Percentiles rank a stretch among this genome's conserved stretches.
Evolutionary conservation across 2,329 filamentous ascomycete genomes (phyloP).

Genomic region (Talaromyces albobiverticillius): DNA sequence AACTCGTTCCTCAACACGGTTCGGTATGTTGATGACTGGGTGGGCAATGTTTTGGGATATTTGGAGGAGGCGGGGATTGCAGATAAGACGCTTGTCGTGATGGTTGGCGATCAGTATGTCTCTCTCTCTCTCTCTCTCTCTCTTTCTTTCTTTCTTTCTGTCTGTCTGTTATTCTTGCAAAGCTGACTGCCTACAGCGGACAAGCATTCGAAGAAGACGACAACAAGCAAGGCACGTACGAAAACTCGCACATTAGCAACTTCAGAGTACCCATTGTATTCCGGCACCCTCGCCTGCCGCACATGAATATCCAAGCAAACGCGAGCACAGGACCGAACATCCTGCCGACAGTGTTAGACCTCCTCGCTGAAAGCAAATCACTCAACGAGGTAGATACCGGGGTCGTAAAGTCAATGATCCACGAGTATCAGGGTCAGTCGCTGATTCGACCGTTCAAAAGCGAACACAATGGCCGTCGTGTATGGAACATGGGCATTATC

Average conservation of each 20-base stretch:
- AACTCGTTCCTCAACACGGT: slow-evolving; percentile 47
- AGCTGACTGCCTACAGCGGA: slow-evolving; percentile 22
- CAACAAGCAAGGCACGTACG: slow-evolving; percentile 40
- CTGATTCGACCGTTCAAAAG: slow-evolving; percentile 40
- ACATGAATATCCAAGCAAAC: slow-evolving; percentile 40
- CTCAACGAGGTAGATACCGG: slow-evolving; percentile 32
- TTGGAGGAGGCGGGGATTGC: slow-evolving; percentile 44
- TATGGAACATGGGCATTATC: slow-evolving; percentile 34
- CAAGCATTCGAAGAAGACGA: slow-evolving; percentile 45
- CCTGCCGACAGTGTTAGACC: slow-evolving; percentile 46
- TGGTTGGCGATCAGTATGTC: slow-evolving; percentile 44
- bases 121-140: background rate
- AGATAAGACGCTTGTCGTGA: slow-evolving; percentile 45
- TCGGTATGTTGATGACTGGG: slow-evolving; percentile 45
- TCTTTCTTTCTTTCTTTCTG: too few relatives aligned
- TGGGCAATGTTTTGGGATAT: slow-evolving; percentile 41
- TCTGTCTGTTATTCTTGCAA: background rate
- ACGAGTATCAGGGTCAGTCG: slow-evolving; percentile 48
- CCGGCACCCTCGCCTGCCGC: slow-evolving; percentile 44
- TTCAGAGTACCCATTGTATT: slow-evolving; percentile 46
- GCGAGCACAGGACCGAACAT: slow-evolving; percentile 41
- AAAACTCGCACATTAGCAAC: slow-evolving; percentile 47
- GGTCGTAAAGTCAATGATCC: slow-evolving; percentile 38
- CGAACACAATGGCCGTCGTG: slow-evolving; percentile 23
- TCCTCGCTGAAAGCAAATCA: slow-evolving; percentile 41